phyloP scores from a whole-genome alignment of 2,329 filamentous ascomycete genomes.

The Aspergillus brasiliensis region DNA sequence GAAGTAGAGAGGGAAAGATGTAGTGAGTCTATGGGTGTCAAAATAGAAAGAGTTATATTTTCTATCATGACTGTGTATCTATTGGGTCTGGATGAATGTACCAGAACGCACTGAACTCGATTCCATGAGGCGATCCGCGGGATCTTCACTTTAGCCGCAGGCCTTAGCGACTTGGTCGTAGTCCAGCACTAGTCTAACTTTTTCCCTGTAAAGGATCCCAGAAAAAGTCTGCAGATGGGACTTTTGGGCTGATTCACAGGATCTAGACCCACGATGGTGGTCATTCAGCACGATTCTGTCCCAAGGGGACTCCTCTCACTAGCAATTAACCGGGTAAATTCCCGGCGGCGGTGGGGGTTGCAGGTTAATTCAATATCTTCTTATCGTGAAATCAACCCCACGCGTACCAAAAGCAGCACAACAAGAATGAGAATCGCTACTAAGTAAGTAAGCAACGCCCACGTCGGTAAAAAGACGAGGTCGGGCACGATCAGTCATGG shows the following conservation, averaged over 20 bases:
- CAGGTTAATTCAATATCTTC: constrained; percentile 10
- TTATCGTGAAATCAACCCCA: neutral
- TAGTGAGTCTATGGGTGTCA: neutral
- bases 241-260: neutral
- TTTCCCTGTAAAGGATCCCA: neutral
- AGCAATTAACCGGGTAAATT: constrained; percentile 27
- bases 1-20: neutral
- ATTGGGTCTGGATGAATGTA: neutral
- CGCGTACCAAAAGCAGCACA: neutral
- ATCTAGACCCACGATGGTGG: neutral
- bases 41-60: neutral
- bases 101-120: neutral
- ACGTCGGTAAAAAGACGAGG: neutral
- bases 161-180: neutral
- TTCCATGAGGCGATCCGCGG: neutral
- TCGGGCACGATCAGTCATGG: neutral
- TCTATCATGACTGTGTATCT: neutral
- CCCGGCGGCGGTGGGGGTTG: constrained; percentile 17
- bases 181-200: neutral
- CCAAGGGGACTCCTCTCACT: neutral
- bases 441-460: neutral
- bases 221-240: neutral
- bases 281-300: neutral
- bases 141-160: neutral
- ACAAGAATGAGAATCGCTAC: neutral